Evolutionary conservation across 2,329 filamentous ascomycete genomes (phyloP), one percentile per base, ranked within the genome.

Genomic region (Cadophora sp.): DNA sequence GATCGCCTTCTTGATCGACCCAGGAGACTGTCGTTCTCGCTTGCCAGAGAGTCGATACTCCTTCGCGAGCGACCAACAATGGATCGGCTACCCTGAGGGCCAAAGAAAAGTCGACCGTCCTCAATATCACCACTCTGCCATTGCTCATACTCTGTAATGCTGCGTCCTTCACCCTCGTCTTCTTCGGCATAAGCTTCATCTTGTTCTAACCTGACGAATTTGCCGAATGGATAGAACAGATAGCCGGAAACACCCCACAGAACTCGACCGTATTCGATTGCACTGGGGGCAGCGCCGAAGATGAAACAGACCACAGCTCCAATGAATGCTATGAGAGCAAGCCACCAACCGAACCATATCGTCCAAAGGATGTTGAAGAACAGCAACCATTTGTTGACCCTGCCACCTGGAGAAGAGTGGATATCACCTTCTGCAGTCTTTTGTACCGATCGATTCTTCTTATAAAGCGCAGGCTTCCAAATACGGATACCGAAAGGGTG

Each of bases 111-210:
- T 41, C 95, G 88, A 3, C 96, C 96, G 78, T 98, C 94, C 79
- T 99, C 96, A 41, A 99, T 86, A 76, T 99, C 96, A 60, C 96
- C 96, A 76, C 89, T 97, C 81, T 99, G 96, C 96, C 96, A 99
- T 80, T 97, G 94, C 79, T 99, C 96, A 77, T 99, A 99, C 81
- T 99, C 96, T 75, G 93, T 96, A 76, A 99, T 97, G 81, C 94
- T 98, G 76, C 96, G 89, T 22, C 96, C 96, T 80, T 99, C 96
- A 48, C 95, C 94, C 76, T 96, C 89, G 75, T 99, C 96, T 80
- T 99, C 96, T 68, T 97, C 92, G 58, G 93, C 84, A 77, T 99
- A 99, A 51, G 92, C 91, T 76, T 98, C 96, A 73, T 99, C 96
- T 78, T 95, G 92, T 77, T 97, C 91, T 45, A 99, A 85, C 56